phyloP scores from a whole-genome alignment of 1,284 basidiomycete genomes.

The Chiua sp. region DNA sequence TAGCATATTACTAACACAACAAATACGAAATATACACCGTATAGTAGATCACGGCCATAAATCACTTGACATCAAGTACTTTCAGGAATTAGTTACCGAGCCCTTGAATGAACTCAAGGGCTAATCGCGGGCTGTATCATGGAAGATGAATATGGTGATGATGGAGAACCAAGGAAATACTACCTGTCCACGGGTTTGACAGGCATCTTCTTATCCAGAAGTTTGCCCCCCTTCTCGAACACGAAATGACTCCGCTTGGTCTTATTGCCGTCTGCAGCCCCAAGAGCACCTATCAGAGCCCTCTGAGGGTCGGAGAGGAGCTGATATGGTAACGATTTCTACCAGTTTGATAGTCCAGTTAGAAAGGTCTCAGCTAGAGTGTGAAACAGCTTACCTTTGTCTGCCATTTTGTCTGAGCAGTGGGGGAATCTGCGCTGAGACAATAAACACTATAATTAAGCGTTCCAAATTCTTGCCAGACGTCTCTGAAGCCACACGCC shows the following conservation, averaged over 20 bases:
- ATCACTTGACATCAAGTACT: background rate
- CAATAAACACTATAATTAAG: slow-evolving; percentile 83
- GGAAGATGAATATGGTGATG: background rate
- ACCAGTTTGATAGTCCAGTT: slow-evolving; percentile 1
- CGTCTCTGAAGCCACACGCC: slow-evolving; percentile 89
- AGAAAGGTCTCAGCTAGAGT: background rate
- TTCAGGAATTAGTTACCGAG: slow-evolving; percentile 18
- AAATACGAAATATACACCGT: slow-evolving; percentile 38
- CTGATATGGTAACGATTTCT: slow-evolving; percentile 86
- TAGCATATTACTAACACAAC: background rate
- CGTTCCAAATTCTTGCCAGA: slow-evolving; percentile 74
- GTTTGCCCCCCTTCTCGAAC: slow-evolving; percentile 87
- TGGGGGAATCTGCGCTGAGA: slow-evolving; percentile 82
- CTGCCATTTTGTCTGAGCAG: slow-evolving; percentile 85
- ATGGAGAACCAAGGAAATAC: background rate
- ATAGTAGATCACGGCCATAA: slow-evolving; percentile 48
- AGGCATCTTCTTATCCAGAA: slow-evolving; percentile 81
- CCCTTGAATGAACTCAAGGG: slow-evolving; percentile 48
- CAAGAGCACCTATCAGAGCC: slow-evolving; percentile 79
- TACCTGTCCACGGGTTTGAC: slow-evolving; percentile 87
- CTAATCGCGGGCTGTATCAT: slow-evolving; percentile 33
- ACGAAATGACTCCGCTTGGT: slow-evolving; percentile 92
- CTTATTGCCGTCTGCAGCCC: slow-evolving; percentile 81
- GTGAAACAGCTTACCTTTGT: slow-evolving; percentile 59
- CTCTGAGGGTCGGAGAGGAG: slow-evolving; percentile 90